Percentiles rank a stretch among this genome's conserved stretches.
These are phyloP conservation scores for Camelina sativa DNA, from an alignment of 345 rosid species.

Conservation along the genomic window DNA sequence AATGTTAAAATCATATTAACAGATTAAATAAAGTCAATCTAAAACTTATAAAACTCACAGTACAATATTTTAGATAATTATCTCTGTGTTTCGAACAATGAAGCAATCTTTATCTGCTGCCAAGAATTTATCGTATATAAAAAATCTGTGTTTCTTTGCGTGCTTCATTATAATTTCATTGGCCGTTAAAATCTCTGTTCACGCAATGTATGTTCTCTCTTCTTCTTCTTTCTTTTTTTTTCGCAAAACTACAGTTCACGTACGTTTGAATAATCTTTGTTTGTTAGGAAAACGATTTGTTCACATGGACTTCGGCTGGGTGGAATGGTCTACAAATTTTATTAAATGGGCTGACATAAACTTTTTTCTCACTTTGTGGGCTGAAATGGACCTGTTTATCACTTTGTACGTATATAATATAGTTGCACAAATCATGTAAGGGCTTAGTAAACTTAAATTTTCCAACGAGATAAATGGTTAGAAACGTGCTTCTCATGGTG, in stretches of 20 bases:
- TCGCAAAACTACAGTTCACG: neutral
- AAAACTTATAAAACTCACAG: neutral
- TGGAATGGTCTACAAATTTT: neutral
- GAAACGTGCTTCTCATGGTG: too few relatives aligned
- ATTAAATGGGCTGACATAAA: neutral
- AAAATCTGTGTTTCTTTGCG: conserved; percentile 35
- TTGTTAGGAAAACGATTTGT: too few relatives aligned
- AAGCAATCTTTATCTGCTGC: conserved; percentile 38
- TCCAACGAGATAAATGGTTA: too few relatives aligned
- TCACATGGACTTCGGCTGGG: neutral
- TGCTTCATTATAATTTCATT: conserved; percentile 21
- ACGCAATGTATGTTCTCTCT: neutral
- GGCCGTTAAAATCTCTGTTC: conserved; percentile 24
- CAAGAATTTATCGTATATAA: conserved; percentile 1
- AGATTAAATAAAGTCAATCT: neutral
- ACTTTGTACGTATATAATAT: neutral
- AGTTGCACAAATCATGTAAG: neutral
- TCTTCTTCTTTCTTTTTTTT: neutral
- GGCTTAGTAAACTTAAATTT: neutral
- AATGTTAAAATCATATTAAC: neutral
- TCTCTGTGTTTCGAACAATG: neutral
- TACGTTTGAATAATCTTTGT: too few relatives aligned
- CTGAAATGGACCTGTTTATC: neutral
- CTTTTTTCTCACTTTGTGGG: neutral
- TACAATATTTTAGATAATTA: neutral